Evolutionary conservation across 1,284 basidiomycete genomes (phyloP).

Genomic region (Trichosporon coremiiforme): DNA sequence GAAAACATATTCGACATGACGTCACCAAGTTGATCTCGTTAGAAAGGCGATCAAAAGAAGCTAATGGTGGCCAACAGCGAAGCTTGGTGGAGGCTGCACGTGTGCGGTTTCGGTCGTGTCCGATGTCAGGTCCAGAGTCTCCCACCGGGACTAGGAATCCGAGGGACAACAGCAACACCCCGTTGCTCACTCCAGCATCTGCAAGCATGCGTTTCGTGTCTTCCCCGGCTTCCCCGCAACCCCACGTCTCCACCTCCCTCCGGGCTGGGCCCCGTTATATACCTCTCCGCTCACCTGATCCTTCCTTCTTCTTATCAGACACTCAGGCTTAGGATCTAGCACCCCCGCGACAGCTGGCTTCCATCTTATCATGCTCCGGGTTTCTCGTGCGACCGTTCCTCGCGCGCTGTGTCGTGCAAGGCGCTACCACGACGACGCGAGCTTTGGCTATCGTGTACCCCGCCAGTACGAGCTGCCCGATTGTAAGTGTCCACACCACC

Average conservation of each 20-base stretch:
- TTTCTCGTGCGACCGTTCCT: slow-evolving; percentile 20
- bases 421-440: slow-evolving; percentile 72
- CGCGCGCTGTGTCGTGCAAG: slow-evolving; percentile 19
- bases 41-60: not conserved
- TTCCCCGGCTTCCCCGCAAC: slow-evolving; percentile 13
- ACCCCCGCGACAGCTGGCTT: not conserved
- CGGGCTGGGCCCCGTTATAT: slow-evolving; percentile 4
- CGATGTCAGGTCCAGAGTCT: not conserved
- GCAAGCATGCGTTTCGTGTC: slow-evolving; percentile 12
- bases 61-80: no score
- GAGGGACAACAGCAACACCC: slow-evolving; percentile 16
- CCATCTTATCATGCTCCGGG: slow-evolving; percentile 25
- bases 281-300: not conserved
- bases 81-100: not conserved
- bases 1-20: not conserved
- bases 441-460: slow-evolving; percentile 74
- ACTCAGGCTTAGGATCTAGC: not conserved
- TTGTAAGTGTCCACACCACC: slow-evolving; percentile 61
- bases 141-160: slow-evolving; percentile 14
- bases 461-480: slow-evolving; percentile 69
- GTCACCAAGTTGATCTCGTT: not conserved
- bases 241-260: not conserved
- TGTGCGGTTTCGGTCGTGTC: slow-evolving; percentile 15
- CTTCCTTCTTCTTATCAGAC: not conserved
- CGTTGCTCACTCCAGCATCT: not conserved